Base-by-base conservation (phyloP, 495 filamentous ascomycete species). In the Penicillium verhagenii region DNA sequence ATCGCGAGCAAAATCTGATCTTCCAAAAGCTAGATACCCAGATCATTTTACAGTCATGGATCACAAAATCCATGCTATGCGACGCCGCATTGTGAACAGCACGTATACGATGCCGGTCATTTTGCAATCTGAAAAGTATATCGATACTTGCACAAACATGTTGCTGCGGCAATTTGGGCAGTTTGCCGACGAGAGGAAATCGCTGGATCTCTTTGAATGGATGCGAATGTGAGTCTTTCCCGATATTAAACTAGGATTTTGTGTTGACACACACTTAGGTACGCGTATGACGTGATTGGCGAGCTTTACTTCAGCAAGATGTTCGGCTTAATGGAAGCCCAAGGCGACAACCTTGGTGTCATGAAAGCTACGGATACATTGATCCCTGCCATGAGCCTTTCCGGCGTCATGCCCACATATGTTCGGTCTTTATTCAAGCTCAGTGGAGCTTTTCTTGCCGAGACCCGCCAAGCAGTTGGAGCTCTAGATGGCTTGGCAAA, bases 241-340 rank as follows among this genome's bases (percentile, higher is more conserved):
- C n/a, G n/a, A n/a, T n/a, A n/a, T n/a, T n/a, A n/a, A n/a, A n/a
- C n/a, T n/a, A n/a, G n/a, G n/a, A n/a, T n/a, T n/a, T n/a, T n/a
- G n/a, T n/a, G n/a, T n/a, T n/a, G n/a, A n/a, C n/a, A n/a, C n/a
- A n/a, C n/a, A n/a, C n/a, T n/a, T 35, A 73, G 66, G 64, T 72
- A 68, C 40, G 64, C 66, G 11, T 70, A 66, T 50, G 71, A 75
- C 47, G 60, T 71, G 2, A 52, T 75, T 52, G 67, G 72, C 11
- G 70, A 75, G 46, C 60, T 75, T 29, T 75, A 60, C 53, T 75
- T 67, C 39, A 56, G 70, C 45, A 62, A 61, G n/a, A 68, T 62
- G 54, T 72, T 72, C 46, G 70, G 69, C 20, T 72, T 73, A 44
- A 65, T 73, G 21, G 48, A 61, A 44, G 49, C n/a, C 6, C 29